Percentiles rank a stretch among this genome's conserved stretches.
Conservation (phyloP, 2,329 filamentous ascomycete genomes). For the Sporothrix globosa region DNA sequence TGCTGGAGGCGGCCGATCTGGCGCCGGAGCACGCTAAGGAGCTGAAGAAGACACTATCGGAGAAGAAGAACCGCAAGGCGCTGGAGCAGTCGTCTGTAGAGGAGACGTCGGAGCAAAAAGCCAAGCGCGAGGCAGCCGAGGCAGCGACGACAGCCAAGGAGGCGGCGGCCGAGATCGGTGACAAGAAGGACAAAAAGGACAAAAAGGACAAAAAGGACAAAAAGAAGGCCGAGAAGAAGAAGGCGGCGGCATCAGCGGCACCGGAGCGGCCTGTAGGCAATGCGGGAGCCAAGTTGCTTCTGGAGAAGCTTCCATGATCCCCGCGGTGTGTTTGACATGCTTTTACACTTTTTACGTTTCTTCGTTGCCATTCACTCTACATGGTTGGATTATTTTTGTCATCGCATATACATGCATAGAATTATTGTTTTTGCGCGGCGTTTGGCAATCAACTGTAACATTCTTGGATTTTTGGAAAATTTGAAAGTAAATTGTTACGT, state of each 20-base stretch:
- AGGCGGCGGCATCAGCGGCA: constrained; percentile 22
- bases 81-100: constrained; percentile 69
- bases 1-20: constrained; percentile 74
- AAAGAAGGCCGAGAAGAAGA: constrained; percentile 39
- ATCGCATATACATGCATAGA: constrained; percentile 21
- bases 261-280: constrained; percentile 58
- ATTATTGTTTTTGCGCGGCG: constrained; percentile 12
- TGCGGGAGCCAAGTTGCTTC: constrained; percentile 62
- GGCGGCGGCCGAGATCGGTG: constrained; percentile 49
- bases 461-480: neutral
- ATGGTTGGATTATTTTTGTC: neutral
- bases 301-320: constrained; percentile 56
- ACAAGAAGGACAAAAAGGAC: constrained; percentile 53
- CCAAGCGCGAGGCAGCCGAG: constrained; percentile 45
- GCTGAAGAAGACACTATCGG: constrained; percentile 70
- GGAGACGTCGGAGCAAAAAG: constrained; percentile 59
- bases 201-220: constrained; percentile 52
- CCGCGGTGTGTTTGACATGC: neutral
- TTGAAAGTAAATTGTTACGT: no score
- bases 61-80: constrained; percentile 72
- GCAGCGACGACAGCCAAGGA: constrained; percentile 54
- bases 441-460: constrained; percentile 24
- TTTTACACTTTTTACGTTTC: neutral
- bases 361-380: neutral
- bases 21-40: constrained; percentile 69